phyloP scores from a whole-genome alignment of 2,329 filamentous ascomycete genomes.

The Colletotrichum sidae region DNA sequence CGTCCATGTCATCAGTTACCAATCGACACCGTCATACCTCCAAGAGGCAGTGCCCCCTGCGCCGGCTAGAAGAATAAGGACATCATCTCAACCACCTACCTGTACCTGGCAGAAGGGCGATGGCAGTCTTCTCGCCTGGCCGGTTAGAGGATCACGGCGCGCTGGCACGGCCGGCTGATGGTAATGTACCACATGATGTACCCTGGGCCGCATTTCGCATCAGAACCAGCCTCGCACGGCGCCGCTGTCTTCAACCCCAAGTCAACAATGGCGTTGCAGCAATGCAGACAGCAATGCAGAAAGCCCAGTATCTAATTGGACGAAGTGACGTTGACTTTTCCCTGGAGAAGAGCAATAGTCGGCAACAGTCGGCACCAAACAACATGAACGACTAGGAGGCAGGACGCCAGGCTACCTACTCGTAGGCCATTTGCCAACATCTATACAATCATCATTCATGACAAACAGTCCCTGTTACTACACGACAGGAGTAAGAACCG shows the following conservation, averaged over 20 bases:
- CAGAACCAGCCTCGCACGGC: slow-evolving; percentile 8
- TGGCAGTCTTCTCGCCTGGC: slow-evolving; percentile 12
- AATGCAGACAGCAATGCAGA: slow-evolving; percentile 1
- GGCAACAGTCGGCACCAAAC: background rate
- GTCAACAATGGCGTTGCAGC: background rate
- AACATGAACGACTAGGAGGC: background rate
- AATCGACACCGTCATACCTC: slow-evolving; percentile 25
- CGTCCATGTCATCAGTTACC: slow-evolving; percentile 27
- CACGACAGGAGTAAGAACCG: too few relatives aligned
- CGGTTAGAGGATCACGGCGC: slow-evolving; percentile 1
- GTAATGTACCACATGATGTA: background rate
- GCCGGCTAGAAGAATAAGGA: slow-evolving; percentile 15
- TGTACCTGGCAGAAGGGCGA: too few relatives aligned
- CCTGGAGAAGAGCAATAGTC: background rate
- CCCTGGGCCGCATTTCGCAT: slow-evolving; percentile 20
- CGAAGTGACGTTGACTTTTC: slow-evolving; percentile 30
- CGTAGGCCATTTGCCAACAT: background rate
- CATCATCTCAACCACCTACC: background rate
- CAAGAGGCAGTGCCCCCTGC: slow-evolving; percentile 10
- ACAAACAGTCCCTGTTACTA: background rate
- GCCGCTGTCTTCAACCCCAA: slow-evolving; percentile 8
- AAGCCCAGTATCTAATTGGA: slow-evolving; percentile 1
- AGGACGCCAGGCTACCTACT: too few relatives aligned
- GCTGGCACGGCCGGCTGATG: slow-evolving; percentile 23
- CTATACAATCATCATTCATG: background rate